Conservation (phyloP, 169 alveolate species). For the Plasmodium gonderi region DNA sequence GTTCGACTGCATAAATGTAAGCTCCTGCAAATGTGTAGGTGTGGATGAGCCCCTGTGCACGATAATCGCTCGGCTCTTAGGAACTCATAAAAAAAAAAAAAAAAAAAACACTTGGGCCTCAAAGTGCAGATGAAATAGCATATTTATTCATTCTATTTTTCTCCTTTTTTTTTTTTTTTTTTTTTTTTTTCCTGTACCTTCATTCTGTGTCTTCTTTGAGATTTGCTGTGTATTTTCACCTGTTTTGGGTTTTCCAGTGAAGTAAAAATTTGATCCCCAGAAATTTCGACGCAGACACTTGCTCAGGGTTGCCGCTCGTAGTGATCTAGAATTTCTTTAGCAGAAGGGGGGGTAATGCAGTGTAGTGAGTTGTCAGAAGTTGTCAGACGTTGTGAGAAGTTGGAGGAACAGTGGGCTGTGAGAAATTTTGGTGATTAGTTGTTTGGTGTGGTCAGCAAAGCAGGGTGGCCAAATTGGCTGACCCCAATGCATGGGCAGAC, state of each 20-base stretch:
- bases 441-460: neutral
- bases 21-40: constrained; percentile 10
- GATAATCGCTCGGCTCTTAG: too few species aligned
- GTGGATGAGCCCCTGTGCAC: neutral
- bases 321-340: constrained; percentile 12
- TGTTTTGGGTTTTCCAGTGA: constrained; percentile 39
- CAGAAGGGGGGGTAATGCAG: neutral
- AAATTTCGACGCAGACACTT: constrained; percentile 60
- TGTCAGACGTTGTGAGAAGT: neutral
- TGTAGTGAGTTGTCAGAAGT: neutral
- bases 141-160: too few species aligned
- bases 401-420: neutral
- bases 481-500: too few species aligned
- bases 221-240: constrained; percentile 37
- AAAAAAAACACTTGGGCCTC: neutral
- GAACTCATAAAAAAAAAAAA: too few species aligned
- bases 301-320: constrained; percentile 65
- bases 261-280: constrained; percentile 58
- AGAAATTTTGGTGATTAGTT: too few species aligned
- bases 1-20: constrained; percentile 56
- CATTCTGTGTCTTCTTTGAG: constrained; percentile 36
- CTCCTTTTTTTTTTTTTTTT: neutral
- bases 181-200: constrained; percentile 14
- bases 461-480: neutral
- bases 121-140: too few species aligned